phyloP scores from a whole-genome alignment of 1,284 basidiomycete species.

The Phylloboletellus chloephorus region DNA sequence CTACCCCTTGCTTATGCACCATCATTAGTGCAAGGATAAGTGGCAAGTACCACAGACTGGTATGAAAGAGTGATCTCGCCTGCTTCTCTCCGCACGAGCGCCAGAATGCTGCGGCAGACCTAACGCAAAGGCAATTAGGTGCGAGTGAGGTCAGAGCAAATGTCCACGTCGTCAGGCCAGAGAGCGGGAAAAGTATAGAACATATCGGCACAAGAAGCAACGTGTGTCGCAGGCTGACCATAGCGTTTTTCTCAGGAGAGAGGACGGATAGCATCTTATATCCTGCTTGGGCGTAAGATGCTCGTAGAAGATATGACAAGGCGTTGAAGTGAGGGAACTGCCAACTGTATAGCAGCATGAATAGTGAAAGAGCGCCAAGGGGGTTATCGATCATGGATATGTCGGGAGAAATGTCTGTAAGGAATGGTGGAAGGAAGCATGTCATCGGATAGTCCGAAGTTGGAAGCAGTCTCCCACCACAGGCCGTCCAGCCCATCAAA shows the following conservation, averaged over 20 bases:
- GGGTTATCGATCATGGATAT: conserved; percentile 62
- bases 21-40: conserved; percentile 90
- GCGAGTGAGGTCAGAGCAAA: conserved; percentile 78
- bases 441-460: conserved; percentile 52
- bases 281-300: conserved; percentile 89
- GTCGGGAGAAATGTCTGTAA: conserved; percentile 38
- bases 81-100: conserved; percentile 68
- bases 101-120: conserved; percentile 77
- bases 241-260: conserved; percentile 75
- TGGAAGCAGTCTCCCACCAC: conserved; percentile 76
- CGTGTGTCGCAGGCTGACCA: conserved; percentile 84
- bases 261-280: conserved; percentile 92
- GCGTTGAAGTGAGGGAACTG: conserved; percentile 99
- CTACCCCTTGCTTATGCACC: conserved; percentile 82
- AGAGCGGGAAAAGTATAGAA: conserved; percentile 75
- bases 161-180: conserved; percentile 83
- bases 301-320: conserved; percentile 82
- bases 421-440: conserved; percentile 52
- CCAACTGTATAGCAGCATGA: conserved; percentile 89
- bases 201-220: conserved; percentile 77
- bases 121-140: conserved; percentile 71
- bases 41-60: conserved; percentile 89
- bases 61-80: conserved; percentile 77
- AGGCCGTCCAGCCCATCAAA: conserved; percentile 97
- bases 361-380: conserved; percentile 71